These are phyloP conservation scores for Gracilaria caudata DNA, from an alignment of 23 red algal genomes.

Conservation along the genomic window DNA sequence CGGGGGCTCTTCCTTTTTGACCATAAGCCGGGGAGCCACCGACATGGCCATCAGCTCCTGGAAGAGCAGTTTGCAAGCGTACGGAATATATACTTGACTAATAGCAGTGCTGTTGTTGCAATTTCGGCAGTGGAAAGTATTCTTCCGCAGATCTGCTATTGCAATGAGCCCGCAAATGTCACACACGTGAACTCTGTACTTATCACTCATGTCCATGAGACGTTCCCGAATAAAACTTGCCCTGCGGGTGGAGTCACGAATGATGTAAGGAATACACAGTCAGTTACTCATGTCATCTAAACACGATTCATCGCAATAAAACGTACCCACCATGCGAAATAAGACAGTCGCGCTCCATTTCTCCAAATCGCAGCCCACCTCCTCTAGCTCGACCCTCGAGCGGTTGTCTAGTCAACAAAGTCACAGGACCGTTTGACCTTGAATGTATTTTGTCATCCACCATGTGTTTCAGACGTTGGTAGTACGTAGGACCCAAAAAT, in stretches of 20 bases:
- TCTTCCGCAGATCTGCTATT: slow-evolving; percentile 88
- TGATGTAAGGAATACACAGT: not conserved
- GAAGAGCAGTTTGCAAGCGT: slow-evolving; percentile 98
- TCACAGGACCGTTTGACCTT: slow-evolving; percentile 86
- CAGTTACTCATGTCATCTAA: not conserved
- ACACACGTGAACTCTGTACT: slow-evolving; percentile 93
- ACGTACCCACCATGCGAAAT: slow-evolving; percentile 88
- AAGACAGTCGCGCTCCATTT: slow-evolving; percentile 99
- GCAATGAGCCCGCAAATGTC: slow-evolving; percentile 95
- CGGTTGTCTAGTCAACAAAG: slow-evolving; percentile 93
- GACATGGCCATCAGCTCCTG: slow-evolving; percentile 98
- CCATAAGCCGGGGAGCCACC: slow-evolving; percentile 91
- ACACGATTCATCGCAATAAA: not conserved
- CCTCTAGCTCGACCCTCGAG: slow-evolving; percentile 91
- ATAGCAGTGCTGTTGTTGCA: slow-evolving; percentile 97
- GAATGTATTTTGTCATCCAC: slow-evolving; percentile 98
- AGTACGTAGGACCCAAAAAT: slow-evolving; percentile 97
- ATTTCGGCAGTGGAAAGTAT: slow-evolving; percentile 87
- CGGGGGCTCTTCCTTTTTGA: slow-evolving; percentile 49
- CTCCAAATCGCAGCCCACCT: slow-evolving; percentile 97
- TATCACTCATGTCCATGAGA: slow-evolving; percentile 94
- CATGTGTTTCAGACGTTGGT: slow-evolving; percentile 98
- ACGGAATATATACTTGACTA: slow-evolving; percentile 91
- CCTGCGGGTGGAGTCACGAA: not conserved
- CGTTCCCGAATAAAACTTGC: slow-evolving; percentile 93